A percentile compares a stretch with the other conserved stretches of the same genome.
Evolutionary conservation across 176 grass and related monocot species (phyloP).

Genomic region (Miscanthus lutarioriparius): DNA sequence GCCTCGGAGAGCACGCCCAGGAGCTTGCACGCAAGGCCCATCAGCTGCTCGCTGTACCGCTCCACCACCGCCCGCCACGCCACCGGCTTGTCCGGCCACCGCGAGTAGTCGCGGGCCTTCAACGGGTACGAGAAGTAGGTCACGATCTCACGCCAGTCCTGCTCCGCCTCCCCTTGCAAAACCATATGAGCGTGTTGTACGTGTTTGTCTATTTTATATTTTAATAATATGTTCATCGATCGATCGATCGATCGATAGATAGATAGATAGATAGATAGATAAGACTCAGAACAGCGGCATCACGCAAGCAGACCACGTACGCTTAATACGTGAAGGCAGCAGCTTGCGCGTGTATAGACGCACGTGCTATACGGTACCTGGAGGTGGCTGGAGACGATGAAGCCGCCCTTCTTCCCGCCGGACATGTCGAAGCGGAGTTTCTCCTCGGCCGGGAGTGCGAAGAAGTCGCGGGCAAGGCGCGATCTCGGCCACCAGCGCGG

Average conservation of each 20-base stretch:
- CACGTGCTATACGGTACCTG: too few species aligned
- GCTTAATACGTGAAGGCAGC: neutral
- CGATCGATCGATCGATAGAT: too few species aligned
- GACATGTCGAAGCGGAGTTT: slow-evolving; percentile 90
- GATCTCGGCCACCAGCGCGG: slow-evolving; percentile 57
- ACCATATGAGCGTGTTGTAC: too few species aligned
- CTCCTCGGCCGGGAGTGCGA: slow-evolving; percentile 73
- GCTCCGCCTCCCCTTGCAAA: slow-evolving; percentile 73
- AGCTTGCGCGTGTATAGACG: too few species aligned
- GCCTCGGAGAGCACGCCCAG: slow-evolving; percentile 83
- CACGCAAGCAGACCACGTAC: too few species aligned
- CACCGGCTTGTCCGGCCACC: slow-evolving; percentile 88
- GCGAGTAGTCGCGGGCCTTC: slow-evolving; percentile 59
- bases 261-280: too few species aligned
- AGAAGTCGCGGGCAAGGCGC: slow-evolving; percentile 63
- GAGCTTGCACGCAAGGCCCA: slow-evolving; percentile 66
- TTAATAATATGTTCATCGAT: too few species aligned
- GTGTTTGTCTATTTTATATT: too few species aligned
- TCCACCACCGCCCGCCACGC: slow-evolving; percentile 69
- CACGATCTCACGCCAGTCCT: slow-evolving; percentile 94
- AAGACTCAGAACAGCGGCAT: too few species aligned
- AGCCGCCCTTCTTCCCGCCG: slow-evolving; percentile 93
- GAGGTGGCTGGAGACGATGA: slow-evolving; percentile 97
- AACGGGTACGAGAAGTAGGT: slow-evolving; percentile 95
- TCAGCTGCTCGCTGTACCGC: slow-evolving; percentile 74